Base-by-base conservation (phyloP, 495 filamentous ascomycete genomes). In the Penicillium desertorum region DNA sequence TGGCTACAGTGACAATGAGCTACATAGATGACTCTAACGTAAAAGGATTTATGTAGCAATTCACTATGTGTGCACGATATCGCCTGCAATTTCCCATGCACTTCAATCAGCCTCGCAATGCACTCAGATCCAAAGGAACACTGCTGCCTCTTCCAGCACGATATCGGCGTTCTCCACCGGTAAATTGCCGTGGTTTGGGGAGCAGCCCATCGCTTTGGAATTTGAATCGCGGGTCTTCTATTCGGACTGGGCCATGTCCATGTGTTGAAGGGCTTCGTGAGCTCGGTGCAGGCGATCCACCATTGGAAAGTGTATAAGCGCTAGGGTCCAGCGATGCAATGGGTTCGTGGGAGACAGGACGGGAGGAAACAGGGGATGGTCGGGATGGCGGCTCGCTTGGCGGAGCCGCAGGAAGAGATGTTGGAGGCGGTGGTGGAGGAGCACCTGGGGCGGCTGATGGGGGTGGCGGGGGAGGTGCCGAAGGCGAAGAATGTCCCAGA, bases 91-190 rank as follows among this genome's bases (percentile, higher is more conserved):
- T 25, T 62, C 57, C 59, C 32, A 62, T 59, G 58, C 60, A 59
- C 53, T 56, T 45, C 9, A 32, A 47, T 65, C 59, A 77, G 23
- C 68, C 70, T 50, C 65, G 65, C 58, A 76, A 65, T 45, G 70
- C 66, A 57, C 77, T 82, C 67, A 98, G 73, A 76, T 98, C 90
- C 65, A 98, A 79, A 41, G 94, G 94, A 41, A 98, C 91, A 76
- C 89, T 96, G 73, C 91, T 96, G 22, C 90, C 93, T 67, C 92
- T 82, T 9, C 94, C 94, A 25, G 93, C 94, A 41, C 92, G 80
- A 73, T 98, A 98, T 62, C 84, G 82, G 66, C 89, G 90, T 34
- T 76, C 70, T 29, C 79, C 84, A 3, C 89, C 88, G 8, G 76
- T 69, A 66, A 94, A 97, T 3, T 85, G 83, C 56, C 92, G 80